These are phyloP conservation scores for Smithsoniella earleae DNA, from an alignment of 163 green algal species.

Conservation along the genomic window DNA sequence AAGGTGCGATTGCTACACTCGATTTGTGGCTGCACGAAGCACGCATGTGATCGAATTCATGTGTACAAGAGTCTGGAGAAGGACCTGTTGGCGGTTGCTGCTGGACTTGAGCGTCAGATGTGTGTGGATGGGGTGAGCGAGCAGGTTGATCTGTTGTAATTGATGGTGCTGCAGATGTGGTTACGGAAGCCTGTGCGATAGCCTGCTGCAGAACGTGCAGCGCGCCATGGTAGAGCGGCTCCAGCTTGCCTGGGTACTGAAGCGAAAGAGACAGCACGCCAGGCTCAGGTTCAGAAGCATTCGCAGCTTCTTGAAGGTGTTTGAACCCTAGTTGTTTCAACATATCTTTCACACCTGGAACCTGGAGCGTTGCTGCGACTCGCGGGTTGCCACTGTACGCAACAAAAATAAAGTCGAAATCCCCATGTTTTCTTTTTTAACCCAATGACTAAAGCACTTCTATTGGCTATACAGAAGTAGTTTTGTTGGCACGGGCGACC, in stretches of 20 bases:
- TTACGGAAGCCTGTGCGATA: neutral
- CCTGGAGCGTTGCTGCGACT: constrained; percentile 2
- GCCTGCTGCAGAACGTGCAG: neutral
- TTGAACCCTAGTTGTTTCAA: constrained; percentile 14
- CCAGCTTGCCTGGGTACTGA: neutral
- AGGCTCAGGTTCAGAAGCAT: neutral
- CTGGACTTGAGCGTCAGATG: neutral
- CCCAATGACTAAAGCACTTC: no score
- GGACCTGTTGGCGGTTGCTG: neutral
- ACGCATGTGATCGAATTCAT: neutral
- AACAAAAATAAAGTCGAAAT: no score
- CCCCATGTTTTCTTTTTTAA: neutral
- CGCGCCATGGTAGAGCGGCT: constrained; percentile 18
- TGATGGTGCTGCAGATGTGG: no score
- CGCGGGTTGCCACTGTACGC: constrained; percentile 11
- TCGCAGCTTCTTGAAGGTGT: constrained; percentile 1
- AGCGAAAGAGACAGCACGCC: neutral
- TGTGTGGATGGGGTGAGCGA: no score
- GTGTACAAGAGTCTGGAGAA: neutral
- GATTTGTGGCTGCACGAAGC: neutral
- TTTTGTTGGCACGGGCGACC: no score
- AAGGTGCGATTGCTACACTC: no score
- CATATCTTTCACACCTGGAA: neutral
- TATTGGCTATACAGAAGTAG: no score
- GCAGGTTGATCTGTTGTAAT: no score